These are phyloP conservation scores for Corchorus olitorius DNA, from an alignment of 345 rosid species.

Conservation along the genomic window DNA sequence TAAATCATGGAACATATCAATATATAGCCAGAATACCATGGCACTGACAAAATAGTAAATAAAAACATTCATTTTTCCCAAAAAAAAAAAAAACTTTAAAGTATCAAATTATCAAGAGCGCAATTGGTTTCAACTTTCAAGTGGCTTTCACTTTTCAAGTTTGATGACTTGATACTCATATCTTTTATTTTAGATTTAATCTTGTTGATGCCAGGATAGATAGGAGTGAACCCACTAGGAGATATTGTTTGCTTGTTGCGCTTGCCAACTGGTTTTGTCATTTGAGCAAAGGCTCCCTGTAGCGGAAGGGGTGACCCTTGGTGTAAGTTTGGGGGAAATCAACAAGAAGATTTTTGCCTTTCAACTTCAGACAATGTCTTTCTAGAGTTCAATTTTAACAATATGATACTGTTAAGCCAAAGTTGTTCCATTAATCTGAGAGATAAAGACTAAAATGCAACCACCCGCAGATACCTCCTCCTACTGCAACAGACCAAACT, in stretches of 20 bases:
- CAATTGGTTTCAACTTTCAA: not conserved
- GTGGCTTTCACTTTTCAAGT: not conserved
- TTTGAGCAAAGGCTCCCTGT: not conserved
- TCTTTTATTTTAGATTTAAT: not conserved
- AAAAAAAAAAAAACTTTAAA: not conserved
- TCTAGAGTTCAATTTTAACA: not conserved
- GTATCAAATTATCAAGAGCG: not conserved
- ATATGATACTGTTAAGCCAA: not conserved
- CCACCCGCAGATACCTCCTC: not conserved
- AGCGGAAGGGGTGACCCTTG: no score
- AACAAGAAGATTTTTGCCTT: not conserved
- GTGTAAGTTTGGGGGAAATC: not conserved
- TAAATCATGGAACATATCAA: not conserved
- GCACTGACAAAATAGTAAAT: not conserved
- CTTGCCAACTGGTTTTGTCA: no score
- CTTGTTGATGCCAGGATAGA: not conserved
- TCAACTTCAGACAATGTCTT: not conserved
- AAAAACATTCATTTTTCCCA: no score
- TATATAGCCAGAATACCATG: not conserved
- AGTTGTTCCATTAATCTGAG: conserved; percentile 6
- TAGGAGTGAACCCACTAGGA: no score
- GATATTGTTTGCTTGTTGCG: no score
- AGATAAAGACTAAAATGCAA: conserved; percentile 9
- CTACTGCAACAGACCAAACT: not conserved
- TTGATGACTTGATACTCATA: not conserved